phyloP scores from a whole-genome alignment of 805 yeast genomes.

The Pichia cabralensis region DNA sequence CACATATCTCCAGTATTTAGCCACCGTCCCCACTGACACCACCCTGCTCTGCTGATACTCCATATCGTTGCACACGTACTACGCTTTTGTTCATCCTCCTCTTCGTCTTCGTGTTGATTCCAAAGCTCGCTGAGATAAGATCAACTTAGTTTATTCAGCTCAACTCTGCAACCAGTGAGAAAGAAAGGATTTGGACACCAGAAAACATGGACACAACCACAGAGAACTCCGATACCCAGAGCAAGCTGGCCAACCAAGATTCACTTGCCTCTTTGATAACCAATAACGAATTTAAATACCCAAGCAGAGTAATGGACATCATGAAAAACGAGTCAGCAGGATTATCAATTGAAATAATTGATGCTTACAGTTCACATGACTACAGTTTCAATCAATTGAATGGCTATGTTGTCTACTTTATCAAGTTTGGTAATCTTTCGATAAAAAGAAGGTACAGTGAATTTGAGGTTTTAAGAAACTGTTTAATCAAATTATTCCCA shows the following conservation, averaged over 20 bases:
- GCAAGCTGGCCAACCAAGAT: too few relatives aligned
- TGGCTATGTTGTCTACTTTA: conserved; percentile 71
- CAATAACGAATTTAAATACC: conserved; percentile 14
- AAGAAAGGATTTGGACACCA: background rate
- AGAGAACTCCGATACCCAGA: too few relatives aligned
- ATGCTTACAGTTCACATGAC: conserved; percentile 81
- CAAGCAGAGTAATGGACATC: conserved; percentile 20
- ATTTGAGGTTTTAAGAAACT: conserved; percentile 72
- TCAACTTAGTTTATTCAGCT: too few relatives aligned
- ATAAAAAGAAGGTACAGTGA: conserved; percentile 87
- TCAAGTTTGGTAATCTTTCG: conserved; percentile 45
- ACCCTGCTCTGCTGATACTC: background rate
- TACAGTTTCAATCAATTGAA: conserved; percentile 36
- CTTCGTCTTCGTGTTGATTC: too few relatives aligned
- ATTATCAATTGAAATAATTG: conserved; percentile 38
- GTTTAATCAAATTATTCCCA: conserved; percentile 66
- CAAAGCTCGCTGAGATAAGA: too few relatives aligned
- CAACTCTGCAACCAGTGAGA: too few relatives aligned
- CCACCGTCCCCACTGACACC: conserved; percentile 8
- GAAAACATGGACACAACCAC: background rate
- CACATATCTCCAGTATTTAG: conserved; percentile 11
- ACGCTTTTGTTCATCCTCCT: too few relatives aligned
- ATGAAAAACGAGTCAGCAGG: conserved; percentile 7
- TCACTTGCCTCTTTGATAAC: conserved; percentile 13
- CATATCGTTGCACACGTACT: too few relatives aligned